Base-by-base conservation (phyloP, 345 rosid species). In the Mercurialis annua region DNA sequence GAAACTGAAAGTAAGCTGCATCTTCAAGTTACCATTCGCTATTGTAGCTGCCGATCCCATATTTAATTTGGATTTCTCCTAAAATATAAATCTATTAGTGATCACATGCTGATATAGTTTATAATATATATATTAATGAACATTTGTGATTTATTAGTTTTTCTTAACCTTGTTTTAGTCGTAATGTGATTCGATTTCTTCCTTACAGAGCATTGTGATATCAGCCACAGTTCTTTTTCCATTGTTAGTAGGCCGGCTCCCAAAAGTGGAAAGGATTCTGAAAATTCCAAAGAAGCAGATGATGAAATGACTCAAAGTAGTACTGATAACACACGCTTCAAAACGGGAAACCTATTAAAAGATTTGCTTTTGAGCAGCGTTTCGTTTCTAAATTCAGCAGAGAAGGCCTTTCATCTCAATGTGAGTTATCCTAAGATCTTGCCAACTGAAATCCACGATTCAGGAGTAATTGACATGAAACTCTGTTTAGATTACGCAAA, bases 401-500 rank as follows among this genome's bases (percentile, higher is more conserved):
- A 85, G 71, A 72, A 81, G 62, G 87, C 73, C 67, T 85, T 87
- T 38, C 72, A 77, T 68, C 72, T 88, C 24, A 60, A 74, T 18
- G 55, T 64, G 54, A 78, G 67, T 62, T 47, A 44, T 49, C 66
- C 68, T 50, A 47, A 65, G 10, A 30, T 59, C 38, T 42, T 67
- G 40, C 71, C 68, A 71, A 48, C 57, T 10, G 54, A 55, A 29
- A 67, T 54, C 18, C 7, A 53, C 12, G 73, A 59, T 54, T 42
- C 60, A 16, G 46, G 46, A 24, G 64, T 53, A 30, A 67, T 74
- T 20, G 70, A 77, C 21, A 66, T 62, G 60, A 81, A 64, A 78
- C 86, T 87, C 70, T 80, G 71, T 54, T 59, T 85, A 60, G 95
- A 87, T 68, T 89, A 80, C 31, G 88, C 95, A 52, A 82, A 79